Evolutionary conservation across 495 filamentous ascomycete species (phyloP).

Genomic region (Cryomyces antarcticus): DNA sequence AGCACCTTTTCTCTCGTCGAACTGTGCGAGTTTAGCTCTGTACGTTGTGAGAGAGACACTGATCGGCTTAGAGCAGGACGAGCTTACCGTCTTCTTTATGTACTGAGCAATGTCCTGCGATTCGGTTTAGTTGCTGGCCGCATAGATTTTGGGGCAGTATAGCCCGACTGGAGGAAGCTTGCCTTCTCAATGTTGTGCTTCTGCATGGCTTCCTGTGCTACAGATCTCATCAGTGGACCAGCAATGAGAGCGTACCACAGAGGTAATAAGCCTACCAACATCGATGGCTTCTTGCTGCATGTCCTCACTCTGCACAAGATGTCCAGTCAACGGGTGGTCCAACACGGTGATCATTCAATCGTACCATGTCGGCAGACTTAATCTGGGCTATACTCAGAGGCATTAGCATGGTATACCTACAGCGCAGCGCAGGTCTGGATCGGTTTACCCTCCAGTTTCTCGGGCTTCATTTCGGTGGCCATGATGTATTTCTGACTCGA

Average conservation of each 20-base stretch:
- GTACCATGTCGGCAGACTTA: constrained; percentile 96
- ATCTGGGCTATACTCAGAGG: constrained; percentile 48
- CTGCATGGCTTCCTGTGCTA: constrained; percentile 83
- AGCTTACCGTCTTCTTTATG: constrained; percentile 80
- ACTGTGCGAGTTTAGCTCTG: constrained; percentile 25
- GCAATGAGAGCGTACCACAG: neutral
- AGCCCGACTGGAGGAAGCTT: constrained; percentile 7
- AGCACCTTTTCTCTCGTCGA: constrained; percentile 75
- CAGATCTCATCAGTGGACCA: neutral
- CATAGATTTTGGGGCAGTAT: neutral
- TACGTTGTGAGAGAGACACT: neutral
- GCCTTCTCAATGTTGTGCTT: constrained; percentile 92
- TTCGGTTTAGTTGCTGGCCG: constrained; percentile 5
- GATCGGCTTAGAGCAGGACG: too few species aligned
- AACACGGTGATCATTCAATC: neutral
- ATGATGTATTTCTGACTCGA: neutral
- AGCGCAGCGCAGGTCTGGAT: neutral
- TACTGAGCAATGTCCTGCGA: constrained; percentile 80
- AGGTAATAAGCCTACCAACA: constrained; percentile 44
- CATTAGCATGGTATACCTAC: constrained; percentile 14
- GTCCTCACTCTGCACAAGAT: constrained; percentile 53
- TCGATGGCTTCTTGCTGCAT: constrained; percentile 92
- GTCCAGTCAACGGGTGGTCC: neutral
- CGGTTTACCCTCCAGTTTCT: constrained; percentile 48
- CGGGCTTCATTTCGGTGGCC: constrained; percentile 30